Conservation (phyloP, 2,329 filamentous ascomycete species). For the Aspergillus viridinutans region DNA sequence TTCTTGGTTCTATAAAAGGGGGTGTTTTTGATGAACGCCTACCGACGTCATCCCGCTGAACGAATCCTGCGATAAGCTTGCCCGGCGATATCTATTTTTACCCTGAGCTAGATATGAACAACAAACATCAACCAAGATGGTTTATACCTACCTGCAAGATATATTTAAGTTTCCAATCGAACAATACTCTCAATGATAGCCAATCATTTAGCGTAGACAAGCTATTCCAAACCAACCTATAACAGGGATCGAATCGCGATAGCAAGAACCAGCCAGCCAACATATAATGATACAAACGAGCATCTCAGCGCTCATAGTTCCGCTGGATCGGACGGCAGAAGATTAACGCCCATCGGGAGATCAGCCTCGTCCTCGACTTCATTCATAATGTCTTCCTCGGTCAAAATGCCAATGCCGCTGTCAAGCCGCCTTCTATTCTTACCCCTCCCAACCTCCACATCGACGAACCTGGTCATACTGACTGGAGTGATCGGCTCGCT, state of each 20-base stretch:
- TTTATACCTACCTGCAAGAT: no score
- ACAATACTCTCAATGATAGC: background rate
- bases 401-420: constrained; percentile 37
- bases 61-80: background rate
- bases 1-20: background rate
- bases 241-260: no score
- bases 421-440: constrained; percentile 37
- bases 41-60: constrained; percentile 10
- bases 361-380: constrained; percentile 26
- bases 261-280: background rate
- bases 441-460: constrained; percentile 39
- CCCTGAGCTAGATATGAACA: no score
- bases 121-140: no score
- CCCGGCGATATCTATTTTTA: background rate
- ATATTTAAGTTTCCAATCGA: background rate
- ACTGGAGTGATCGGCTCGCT: constrained; percentile 43
- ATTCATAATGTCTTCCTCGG: constrained; percentile 28
- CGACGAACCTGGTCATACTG: constrained; percentile 39
- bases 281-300: constrained; percentile 1
- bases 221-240: no score
- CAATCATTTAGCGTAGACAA: no score
- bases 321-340: constrained; percentile 23
- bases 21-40: constrained; percentile 5
- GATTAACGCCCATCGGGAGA: constrained; percentile 10
- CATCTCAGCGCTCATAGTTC: constrained; percentile 11